Evolutionary conservation across 805 yeast species (phyloP), one percentile per base, ranked within the genome.

Genomic region (Priceomyces melissophilus): DNA sequence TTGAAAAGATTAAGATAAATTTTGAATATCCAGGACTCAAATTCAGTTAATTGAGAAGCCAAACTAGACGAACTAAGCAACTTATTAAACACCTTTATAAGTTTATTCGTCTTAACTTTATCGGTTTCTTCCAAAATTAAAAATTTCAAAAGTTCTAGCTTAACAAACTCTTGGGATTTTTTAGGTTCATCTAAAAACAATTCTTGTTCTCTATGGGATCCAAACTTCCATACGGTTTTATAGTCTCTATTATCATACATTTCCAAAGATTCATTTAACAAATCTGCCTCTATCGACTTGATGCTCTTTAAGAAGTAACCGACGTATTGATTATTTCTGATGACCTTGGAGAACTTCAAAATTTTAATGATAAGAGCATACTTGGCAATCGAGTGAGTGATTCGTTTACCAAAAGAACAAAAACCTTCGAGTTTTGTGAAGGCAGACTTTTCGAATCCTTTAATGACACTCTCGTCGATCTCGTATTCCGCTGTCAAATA

Each of bases 351-450:
- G 32, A 53, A 50, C 47, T 64, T 65, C 28, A 70, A 44, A 27
- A 66, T 50, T 36, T 61, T 66, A 23, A 67, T 41, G 32, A 63
- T 44, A 10, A 65, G 53, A 14, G 69, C 50, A 53, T 69, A 68
- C 45, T 67, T 67, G 7, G 75, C 63, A 26, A 73, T 46, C 1
- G 95, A 86, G 37, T 67, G 58, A 2, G 60, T 51, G 34, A 87
- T 49, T 37, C 80, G 68, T 10, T 58, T 53, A 11, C 78, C 78
- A 47, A 90, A 80, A 14, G 79, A 79, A 13, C 84, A 52, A 58
- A 88, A 78, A 1, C 88, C 83, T 23, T 73, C 69, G 12, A 88
- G 53, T 55, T 88, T 89, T 44, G 82, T 80, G 58, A 75, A 86
- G 0, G 84, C 73, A 14, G 73, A 70, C 16, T 73, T 70, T 29